phyloP scores from a whole-genome alignment of 805 yeast genomes.

The Saccharomyces mikatae region DNA sequence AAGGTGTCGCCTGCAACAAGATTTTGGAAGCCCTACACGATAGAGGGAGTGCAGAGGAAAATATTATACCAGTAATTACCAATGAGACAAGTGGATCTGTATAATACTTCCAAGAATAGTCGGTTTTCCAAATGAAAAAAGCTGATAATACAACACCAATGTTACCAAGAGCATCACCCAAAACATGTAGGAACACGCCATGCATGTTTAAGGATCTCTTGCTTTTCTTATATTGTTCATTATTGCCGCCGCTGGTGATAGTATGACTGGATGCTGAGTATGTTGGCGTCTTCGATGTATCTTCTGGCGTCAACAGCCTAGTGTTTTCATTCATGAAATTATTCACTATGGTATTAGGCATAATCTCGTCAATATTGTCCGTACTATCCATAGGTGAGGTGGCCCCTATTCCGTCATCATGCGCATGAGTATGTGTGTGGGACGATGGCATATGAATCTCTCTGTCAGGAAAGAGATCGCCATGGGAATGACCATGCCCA shows the following conservation, averaged over 20 bases:
- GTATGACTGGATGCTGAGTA: slow-evolving; percentile 1
- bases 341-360: slow-evolving; percentile 24
- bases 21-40: slow-evolving; percentile 79
- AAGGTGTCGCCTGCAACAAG: slow-evolving; percentile 83
- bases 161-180: slow-evolving; percentile 95
- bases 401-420: slow-evolving; percentile 14
- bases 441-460: slow-evolving; percentile 5
- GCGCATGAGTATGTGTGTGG: slow-evolving; percentile 25
- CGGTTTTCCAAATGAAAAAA: slow-evolving; percentile 86
- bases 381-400: slow-evolving; percentile 1
- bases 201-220: slow-evolving; percentile 85
- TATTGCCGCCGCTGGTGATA: neutral
- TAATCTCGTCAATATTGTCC: slow-evolving; percentile 15
- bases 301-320: slow-evolving; percentile 23
- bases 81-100: slow-evolving; percentile 79
- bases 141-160: slow-evolving; percentile 89
- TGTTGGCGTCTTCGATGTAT: neutral
- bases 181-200: slow-evolving; percentile 89
- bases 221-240: slow-evolving; percentile 12
- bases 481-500: slow-evolving; percentile 36
- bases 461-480: slow-evolving; percentile 18
- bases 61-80: slow-evolving; percentile 75
- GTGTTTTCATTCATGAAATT: slow-evolving; percentile 31
- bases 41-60: slow-evolving; percentile 80
- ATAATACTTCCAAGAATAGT: slow-evolving; percentile 76